Percentiles rank a stretch among this genome's conserved stretches.
Evolutionary conservation across 2,329 filamentous ascomycete species (phyloP).

Genomic region (Beauveria brongniartii): DNA sequence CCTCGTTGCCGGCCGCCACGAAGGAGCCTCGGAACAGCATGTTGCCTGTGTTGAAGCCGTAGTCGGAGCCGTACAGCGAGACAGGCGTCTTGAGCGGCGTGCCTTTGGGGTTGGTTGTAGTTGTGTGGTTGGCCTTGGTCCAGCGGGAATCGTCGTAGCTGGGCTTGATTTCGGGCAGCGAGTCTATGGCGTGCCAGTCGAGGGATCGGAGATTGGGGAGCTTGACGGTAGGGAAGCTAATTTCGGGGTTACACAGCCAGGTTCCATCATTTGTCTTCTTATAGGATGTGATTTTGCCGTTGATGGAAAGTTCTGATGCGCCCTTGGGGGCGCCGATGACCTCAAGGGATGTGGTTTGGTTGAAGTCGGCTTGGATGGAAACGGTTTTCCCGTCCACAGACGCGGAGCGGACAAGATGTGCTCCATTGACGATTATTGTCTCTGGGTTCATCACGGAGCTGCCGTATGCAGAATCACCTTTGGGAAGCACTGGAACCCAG

Average conservation of each 20-base stretch:
- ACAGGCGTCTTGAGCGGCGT: slow-evolving; percentile 52
- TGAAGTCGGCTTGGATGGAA: slow-evolving; percentile 62
- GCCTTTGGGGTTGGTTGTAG: slow-evolving; percentile 51
- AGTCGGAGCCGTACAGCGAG: slow-evolving; percentile 61
- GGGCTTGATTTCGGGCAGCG: slow-evolving; percentile 58
- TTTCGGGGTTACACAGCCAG: slow-evolving; percentile 39
- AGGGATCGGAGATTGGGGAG: slow-evolving; percentile 41
- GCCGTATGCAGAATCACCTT: slow-evolving; percentile 21
- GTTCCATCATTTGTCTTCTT: slow-evolving; percentile 32
- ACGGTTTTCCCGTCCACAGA: slow-evolving; percentile 47
- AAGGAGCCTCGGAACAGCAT: slow-evolving; percentile 66
- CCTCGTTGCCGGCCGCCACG: slow-evolving; percentile 52
- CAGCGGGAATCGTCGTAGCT: slow-evolving; percentile 63
- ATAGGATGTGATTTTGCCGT: slow-evolving; percentile 29
- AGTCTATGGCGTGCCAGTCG: slow-evolving; percentile 62
- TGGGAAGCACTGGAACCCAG: slow-evolving; percentile 52
- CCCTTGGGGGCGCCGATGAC: slow-evolving; percentile 53
- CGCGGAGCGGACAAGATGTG: slow-evolving; percentile 56
- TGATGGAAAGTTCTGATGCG: slow-evolving; percentile 37
- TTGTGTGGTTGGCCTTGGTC: slow-evolving; percentile 48
- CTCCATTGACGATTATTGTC: slow-evolving; percentile 53
- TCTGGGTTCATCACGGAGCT: slow-evolving; percentile 27
- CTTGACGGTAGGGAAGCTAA: slow-evolving; percentile 40
- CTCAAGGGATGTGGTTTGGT: slow-evolving; percentile 58
- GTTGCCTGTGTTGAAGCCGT: slow-evolving; percentile 63